phyloP scores from a whole-genome alignment of 352 stramenopile genomes.

The Pythium monospermum region DNA sequence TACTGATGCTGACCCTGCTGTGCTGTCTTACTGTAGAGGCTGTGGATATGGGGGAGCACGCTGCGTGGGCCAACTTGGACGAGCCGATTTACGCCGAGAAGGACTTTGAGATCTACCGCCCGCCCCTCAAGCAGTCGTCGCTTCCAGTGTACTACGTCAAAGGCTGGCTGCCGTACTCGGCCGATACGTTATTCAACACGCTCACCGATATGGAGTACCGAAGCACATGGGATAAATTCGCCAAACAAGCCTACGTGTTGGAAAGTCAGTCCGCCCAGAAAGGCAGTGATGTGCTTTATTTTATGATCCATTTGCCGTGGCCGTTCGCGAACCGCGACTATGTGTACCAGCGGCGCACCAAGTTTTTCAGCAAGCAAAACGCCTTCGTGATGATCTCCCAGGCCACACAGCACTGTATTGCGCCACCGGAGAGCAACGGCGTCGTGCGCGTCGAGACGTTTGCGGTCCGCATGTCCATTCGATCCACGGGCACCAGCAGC shows the following conservation, averaged over 20 bases:
- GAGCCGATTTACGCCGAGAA: slow-evolving; percentile 70
- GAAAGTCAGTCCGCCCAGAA: slow-evolving; percentile 27
- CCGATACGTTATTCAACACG: slow-evolving; percentile 65
- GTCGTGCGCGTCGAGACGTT: slow-evolving; percentile 67
- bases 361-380: slow-evolving; percentile 47
- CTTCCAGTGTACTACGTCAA: slow-evolving; percentile 68
- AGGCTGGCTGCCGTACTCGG: slow-evolving; percentile 61
- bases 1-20: neutral
- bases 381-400: slow-evolving; percentile 69
- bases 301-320: slow-evolving; percentile 49
- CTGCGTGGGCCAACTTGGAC: slow-evolving; percentile 50
- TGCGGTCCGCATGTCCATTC: slow-evolving; percentile 52
- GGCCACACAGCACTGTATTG: slow-evolving; percentile 42
- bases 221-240: slow-evolving; percentile 45
- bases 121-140: slow-evolving; percentile 39
- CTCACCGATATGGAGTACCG: slow-evolving; percentile 59
- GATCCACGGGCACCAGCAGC: slow-evolving; percentile 41
- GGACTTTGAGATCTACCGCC: slow-evolving; percentile 68
- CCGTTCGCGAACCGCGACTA: slow-evolving; percentile 71
- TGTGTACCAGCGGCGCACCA: slow-evolving; percentile 60
- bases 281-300: slow-evolving; percentile 66
- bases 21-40: slow-evolving; percentile 29
- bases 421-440: slow-evolving; percentile 26
- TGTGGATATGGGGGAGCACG: slow-evolving; percentile 62
- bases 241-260: slow-evolving; percentile 41